Conservation (phyloP, 169 alveolate genomes). For the Amoebophrya sp. region DNA sequence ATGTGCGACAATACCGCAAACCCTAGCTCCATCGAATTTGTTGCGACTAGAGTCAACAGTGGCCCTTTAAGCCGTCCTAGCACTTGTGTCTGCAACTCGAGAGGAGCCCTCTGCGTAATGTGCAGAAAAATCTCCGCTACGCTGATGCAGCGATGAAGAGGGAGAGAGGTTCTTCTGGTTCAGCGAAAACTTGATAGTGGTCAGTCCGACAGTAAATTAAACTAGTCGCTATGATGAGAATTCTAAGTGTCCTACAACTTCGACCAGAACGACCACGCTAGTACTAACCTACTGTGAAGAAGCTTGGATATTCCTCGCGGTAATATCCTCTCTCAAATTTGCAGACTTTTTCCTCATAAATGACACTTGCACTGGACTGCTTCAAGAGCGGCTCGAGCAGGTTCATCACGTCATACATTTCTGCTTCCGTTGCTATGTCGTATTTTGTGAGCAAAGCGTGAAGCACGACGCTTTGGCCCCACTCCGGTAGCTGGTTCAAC, state of each 20-base stretch:
- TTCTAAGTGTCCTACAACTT: conserved; percentile 54
- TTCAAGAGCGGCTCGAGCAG: conserved; percentile 86
- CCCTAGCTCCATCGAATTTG: conserved; percentile 60
- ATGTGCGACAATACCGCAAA: conserved; percentile 60
- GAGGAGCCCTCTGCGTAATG: neutral
- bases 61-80: conserved; percentile 62
- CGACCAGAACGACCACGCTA: conserved; percentile 57
- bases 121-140: neutral
- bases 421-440: conserved; percentile 81
- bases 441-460: conserved; percentile 72
- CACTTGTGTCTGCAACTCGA: conserved; percentile 58
- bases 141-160: too few species aligned
- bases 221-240: too few species aligned
- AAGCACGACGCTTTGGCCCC: conserved; percentile 89
- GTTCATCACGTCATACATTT: conserved; percentile 90
- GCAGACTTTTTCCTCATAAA: conserved; percentile 60
- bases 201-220: too few species aligned
- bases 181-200: too few species aligned
- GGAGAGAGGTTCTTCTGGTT: too few species aligned
- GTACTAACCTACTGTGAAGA: conserved; percentile 22
- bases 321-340: neutral
- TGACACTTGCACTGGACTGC: conserved; percentile 85
- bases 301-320: neutral
- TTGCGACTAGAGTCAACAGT: conserved; percentile 59
- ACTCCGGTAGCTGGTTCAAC: conserved; percentile 83